Conservation (phyloP, 352 stramenopile genomes). For the Pythium rhizo-oryzae region DNA sequence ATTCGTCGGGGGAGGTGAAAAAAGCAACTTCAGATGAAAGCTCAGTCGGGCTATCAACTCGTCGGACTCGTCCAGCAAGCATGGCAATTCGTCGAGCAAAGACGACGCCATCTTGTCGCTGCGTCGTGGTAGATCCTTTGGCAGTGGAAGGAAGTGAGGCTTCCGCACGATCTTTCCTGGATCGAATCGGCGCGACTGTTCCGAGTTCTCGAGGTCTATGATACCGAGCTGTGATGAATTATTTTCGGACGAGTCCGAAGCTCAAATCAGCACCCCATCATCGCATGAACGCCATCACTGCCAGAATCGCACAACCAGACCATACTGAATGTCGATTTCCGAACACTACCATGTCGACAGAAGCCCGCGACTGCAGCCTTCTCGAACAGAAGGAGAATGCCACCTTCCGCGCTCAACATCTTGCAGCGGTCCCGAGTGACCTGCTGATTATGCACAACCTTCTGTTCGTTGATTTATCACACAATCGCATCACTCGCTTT, state of each 20-base stretch:
- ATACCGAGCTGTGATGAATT: background rate
- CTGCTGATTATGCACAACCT: constrained; percentile 62
- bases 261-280: background rate
- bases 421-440: constrained; percentile 42
- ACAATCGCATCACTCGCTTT: constrained; percentile 64
- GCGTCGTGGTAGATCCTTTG: background rate
- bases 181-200: constrained; percentile 18
- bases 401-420: constrained; percentile 37
- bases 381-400: constrained; percentile 41
- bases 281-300: background rate
- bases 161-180: background rate
- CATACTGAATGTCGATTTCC: too few relatives aligned
- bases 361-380: constrained; percentile 5
- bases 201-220: background rate
- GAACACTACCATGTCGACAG: constrained; percentile 4
- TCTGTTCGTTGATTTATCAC: constrained; percentile 55
- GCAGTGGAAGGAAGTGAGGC: background rate
- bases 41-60: constrained; percentile 55
- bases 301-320: too few relatives aligned
- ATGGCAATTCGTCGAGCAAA: constrained; percentile 65
- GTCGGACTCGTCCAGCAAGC: constrained; percentile 59
- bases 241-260: constrained; percentile 5
- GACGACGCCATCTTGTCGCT: constrained; percentile 40
- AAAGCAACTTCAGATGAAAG: constrained; percentile 41
- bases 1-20: constrained; percentile 6